phyloP scores from a whole-genome alignment of 176 grass and related monocot genomes.

The Secale cereale region DNA sequence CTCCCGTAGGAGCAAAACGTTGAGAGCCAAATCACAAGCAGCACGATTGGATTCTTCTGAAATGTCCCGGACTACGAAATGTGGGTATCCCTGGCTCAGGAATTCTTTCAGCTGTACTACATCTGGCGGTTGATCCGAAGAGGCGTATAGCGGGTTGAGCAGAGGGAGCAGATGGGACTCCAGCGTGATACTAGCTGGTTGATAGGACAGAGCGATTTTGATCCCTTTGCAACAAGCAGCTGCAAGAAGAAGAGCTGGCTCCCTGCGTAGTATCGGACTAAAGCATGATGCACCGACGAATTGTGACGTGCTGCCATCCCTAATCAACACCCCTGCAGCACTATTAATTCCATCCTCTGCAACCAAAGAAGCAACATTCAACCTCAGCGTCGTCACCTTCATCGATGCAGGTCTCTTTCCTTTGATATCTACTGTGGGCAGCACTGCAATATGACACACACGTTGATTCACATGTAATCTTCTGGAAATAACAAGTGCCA shows the following conservation, averaged over 20 bases:
- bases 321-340: constrained; percentile 2
- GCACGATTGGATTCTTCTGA: not conserved
- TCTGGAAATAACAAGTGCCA: not conserved
- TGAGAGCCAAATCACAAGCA: not conserved
- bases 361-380: constrained; percentile 19
- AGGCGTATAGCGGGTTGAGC: not conserved
- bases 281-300: constrained; percentile 2
- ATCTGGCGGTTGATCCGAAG: not conserved
- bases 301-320: not conserved
- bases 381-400: not conserved
- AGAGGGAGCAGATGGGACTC: not conserved
- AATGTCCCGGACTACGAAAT: not conserved
- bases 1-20: not conserved
- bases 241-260: not conserved
- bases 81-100: not conserved
- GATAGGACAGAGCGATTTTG: not conserved
- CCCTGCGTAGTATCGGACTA: not conserved
- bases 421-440: not conserved
- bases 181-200: not conserved
- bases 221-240: constrained; percentile 14
- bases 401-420: not conserved
- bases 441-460: not conserved
- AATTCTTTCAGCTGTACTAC: not conserved
- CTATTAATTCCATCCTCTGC: not conserved
- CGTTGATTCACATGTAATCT: not conserved